These are phyloP conservation scores for Coemansia sp. DNA, from an alignment of 371 early-diverging fungal species.

Conservation along the genomic window DNA sequence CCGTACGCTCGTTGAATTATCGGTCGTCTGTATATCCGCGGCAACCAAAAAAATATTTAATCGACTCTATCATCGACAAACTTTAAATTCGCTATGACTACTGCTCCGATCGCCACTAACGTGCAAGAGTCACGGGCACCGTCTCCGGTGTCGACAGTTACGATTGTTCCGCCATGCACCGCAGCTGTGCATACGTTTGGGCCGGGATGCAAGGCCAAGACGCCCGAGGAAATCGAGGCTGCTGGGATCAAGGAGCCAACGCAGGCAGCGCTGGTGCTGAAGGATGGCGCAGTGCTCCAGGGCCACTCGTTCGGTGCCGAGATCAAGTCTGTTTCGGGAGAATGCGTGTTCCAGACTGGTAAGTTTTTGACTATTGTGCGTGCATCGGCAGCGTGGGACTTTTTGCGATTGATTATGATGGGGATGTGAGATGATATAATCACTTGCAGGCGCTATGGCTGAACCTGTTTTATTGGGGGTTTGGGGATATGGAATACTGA, in stretches of 20 bases:
- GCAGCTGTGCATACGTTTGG: conserved; percentile 40
- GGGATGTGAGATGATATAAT: background rate
- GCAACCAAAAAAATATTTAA: background rate
- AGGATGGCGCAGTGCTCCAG: conserved; percentile 82
- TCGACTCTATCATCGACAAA: background rate
- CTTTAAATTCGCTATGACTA: conserved; percentile 26
- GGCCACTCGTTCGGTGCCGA: conserved; percentile 95
- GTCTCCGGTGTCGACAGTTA: conserved; percentile 31
- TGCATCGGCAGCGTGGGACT: background rate
- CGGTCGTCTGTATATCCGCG: background rate
- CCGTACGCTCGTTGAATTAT: background rate
- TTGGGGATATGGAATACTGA: too few species aligned
- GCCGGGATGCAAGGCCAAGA: conserved; percentile 38
- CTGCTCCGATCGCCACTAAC: conserved; percentile 49
- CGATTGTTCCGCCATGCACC: conserved; percentile 47
- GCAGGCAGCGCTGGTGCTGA: conserved; percentile 68
- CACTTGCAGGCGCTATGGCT: background rate
- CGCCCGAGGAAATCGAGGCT: conserved; percentile 43
- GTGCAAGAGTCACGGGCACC: conserved; percentile 46
- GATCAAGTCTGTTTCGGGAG: conserved; percentile 82
- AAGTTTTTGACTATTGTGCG: conserved; percentile 19
- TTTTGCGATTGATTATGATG: background rate
- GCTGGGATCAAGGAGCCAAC: conserved; percentile 32
- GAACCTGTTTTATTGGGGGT: too few species aligned
- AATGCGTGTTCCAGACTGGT: conserved; percentile 98